Evolutionary conservation across 208 protist species (phyloP), one percentile per base, ranked within the genome.

Genomic region (Crithidia mellificae): DNA sequence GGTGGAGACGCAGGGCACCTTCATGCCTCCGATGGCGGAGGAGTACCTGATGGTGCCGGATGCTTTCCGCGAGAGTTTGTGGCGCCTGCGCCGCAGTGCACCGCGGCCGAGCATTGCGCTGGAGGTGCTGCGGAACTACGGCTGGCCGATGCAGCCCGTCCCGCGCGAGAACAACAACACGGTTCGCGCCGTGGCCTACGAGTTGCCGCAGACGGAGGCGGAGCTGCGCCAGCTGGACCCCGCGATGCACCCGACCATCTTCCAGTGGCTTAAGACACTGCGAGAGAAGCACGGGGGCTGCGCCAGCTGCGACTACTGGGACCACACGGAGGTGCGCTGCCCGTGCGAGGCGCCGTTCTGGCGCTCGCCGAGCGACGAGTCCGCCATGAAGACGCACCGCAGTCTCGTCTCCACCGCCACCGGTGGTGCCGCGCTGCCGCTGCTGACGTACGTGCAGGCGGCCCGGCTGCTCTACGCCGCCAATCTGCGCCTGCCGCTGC

Each of bases 291-390:
- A 78, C 36, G 87, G 90, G 30, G 86, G 86, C n/a, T 96, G 87
- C 63, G 59, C 73, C 1, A 51, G 62, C 46, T 96, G 90, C 73
- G 88, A 96, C 69, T 79, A 78, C 38, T 96, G 90, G 88, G 55
- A 76, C 32, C 87, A 93, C 83, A 78, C 57, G 25, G 82, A 91
- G 68, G 30, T 41, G 22, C 74, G 68, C 25, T 93, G 88, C 61
- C 90, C 88, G 19, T 96, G 90, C 74, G 87, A 95, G 50, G 44
- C 19, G 17, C 81, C 90, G 6, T 93, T 93, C 69, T 49, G 77
- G 29, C 75, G 77, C 30, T 61, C 68, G 32, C 77, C 83, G 30
- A 79, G 65, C 61, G 74, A 78, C 15, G 74, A 77, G 49, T 38
- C n/a, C 24, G 69, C 61, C 44, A 68, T 63, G 61, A 75, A 66